A percentile compares a stretch with the other conserved stretches of the same genome.
These are phyloP conservation scores for Phialophora verrucosa DNA, from an alignment of 2,329 filamentous ascomycete species.

Conservation along the genomic window DNA sequence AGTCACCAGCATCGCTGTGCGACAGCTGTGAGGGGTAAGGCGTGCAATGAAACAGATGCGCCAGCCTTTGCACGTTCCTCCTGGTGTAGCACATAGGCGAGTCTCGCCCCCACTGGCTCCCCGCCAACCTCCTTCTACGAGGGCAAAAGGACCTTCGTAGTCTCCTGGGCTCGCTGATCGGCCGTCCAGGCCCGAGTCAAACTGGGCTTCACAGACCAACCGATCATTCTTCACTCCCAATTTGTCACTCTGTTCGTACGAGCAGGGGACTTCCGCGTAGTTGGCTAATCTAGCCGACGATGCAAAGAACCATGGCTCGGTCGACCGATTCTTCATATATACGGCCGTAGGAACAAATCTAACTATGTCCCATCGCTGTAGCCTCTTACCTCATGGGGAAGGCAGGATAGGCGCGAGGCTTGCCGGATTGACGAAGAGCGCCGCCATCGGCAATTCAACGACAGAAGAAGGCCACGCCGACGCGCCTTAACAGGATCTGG, in stretches of 20 bases:
- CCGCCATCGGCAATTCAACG: not conserved
- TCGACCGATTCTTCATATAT: not conserved
- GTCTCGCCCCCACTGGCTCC: not conserved
- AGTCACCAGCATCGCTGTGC: not conserved
- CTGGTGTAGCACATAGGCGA: not conserved
- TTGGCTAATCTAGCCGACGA: not conserved
- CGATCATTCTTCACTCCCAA: not conserved
- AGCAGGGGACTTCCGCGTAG: not conserved
- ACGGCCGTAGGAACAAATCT: not conserved
- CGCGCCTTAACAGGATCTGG: not conserved
- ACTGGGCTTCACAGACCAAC: too few species aligned
- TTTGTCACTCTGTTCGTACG: not conserved
- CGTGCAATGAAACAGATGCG: too few species aligned
- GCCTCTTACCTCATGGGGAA: not conserved
- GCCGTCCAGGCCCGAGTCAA: not conserved
- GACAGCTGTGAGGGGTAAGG: not conserved
- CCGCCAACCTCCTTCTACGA: too few species aligned
- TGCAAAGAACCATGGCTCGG: not conserved
- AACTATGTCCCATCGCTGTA: not conserved
- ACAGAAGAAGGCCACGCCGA: not conserved
- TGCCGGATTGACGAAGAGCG: too few species aligned
- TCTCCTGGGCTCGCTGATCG: not conserved
- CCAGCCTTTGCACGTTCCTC: too few species aligned
- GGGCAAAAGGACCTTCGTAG: not conserved
- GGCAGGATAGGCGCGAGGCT: not conserved